Evolutionary conservation across 805 yeast genomes (phyloP).

Genomic region (Dipodascus geniculatus): DNA sequence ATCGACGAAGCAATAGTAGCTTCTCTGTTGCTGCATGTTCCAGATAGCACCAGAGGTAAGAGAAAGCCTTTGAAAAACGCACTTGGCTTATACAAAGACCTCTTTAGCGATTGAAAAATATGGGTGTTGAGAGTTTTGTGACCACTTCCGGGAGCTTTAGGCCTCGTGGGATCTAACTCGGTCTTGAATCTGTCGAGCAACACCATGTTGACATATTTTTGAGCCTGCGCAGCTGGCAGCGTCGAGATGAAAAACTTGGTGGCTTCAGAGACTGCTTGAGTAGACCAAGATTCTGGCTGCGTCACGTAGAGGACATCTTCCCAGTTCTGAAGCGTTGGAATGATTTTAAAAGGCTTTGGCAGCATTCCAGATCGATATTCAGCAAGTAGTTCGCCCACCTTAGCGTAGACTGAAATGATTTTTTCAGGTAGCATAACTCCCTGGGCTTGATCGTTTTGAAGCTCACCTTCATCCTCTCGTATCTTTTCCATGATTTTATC

Average conservation of each 20-base stretch:
- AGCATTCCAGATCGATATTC: conserved; percentile 92
- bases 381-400: conserved; percentile 75
- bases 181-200: conserved; percentile 30
- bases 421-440: conserved; percentile 90
- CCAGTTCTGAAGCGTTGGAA: conserved; percentile 92
- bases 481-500: conserved; percentile 90
- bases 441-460: conserved; percentile 27
- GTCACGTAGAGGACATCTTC: conserved; percentile 89
- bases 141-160: neutral
- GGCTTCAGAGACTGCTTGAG: conserved; percentile 90
- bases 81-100: conserved; percentile 90
- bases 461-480: conserved; percentile 49
- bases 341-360: conserved; percentile 91
- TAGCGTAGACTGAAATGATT: conserved; percentile 87
- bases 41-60: conserved; percentile 84
- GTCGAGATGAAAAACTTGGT: conserved; percentile 89
- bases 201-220: conserved; percentile 52
- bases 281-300: conserved; percentile 88
- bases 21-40: conserved; percentile 74
- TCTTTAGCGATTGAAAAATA: conserved; percentile 80
- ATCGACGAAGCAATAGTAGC: conserved; percentile 94
- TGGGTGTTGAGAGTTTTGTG: conserved; percentile 69
- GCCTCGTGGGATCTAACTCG: conserved; percentile 25
- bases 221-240: conserved; percentile 78
- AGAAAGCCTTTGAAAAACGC: conserved; percentile 96